Evolutionary conservation across 805 yeast genomes (phyloP), one percentile per base, ranked within the genome.

Genomic region (Ogataea glucozyma): DNA sequence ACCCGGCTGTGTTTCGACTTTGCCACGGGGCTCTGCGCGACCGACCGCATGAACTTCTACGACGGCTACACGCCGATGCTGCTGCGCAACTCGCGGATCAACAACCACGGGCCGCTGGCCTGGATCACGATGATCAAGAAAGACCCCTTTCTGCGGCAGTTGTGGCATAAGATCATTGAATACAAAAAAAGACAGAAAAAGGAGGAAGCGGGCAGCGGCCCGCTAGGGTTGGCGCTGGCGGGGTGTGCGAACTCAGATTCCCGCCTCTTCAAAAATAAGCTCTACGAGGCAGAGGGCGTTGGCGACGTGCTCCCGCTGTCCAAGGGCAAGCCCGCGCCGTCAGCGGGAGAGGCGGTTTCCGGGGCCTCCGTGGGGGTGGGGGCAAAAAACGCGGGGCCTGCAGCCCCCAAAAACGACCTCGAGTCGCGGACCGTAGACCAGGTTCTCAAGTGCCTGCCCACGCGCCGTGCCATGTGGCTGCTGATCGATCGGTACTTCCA

Each of bases 81-180:
- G 39, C 47, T 67, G 13, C 66, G 65, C 20, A 70, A 66, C 37
- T 61, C 70, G 3, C 58, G 77, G 31, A 58, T 72, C 23, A 66
- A 68, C 45, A 70, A 71, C 50, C 72, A 69, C 57, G 85, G 83
- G 1, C 79, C 83, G 0, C 65, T 77, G 26, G 58, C 81, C 1
- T 73, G 79, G 72, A 49, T 72, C 4, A 60, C 83, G 0, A 43
- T 74, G 19, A 58, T 78, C 40, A 67, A 69, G 41, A 76, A 69
- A 48, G 85, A 80, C 58, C 64, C 62, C 34, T 63, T 62, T 52
- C 32, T 67, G 43, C 52, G 55, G 13, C 60, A 67, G 2, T 47
- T 69, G n/a, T 67, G 63, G 80, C 38, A 37, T 24, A 52, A 51
- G 41, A 47, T 58, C 6, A 19, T 55, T 16, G 57, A 51, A 14